A percentile compares a stretch with the other conserved stretches of the same genome.
These are phyloP conservation scores for Helicostylum pulchrum DNA, from an alignment of 192 early-diverging fungal genomes.

Conservation along the genomic window DNA sequence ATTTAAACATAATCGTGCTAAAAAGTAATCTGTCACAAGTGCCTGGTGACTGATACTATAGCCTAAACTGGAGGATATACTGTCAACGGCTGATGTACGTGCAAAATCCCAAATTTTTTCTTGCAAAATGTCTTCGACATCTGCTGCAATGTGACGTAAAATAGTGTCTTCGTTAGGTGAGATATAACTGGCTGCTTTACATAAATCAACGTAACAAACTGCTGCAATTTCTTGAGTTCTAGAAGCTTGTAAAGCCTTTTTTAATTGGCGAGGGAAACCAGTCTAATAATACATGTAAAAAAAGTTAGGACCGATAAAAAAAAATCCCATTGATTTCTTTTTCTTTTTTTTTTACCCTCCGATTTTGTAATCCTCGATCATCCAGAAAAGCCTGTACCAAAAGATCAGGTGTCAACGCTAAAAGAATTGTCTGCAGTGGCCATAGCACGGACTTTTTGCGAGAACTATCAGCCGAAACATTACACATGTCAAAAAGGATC, in stretches of 20 bases:
- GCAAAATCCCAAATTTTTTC: constrained; percentile 37
- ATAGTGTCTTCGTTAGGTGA: constrained; percentile 50
- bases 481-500: constrained; percentile 69
- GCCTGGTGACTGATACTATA: constrained; percentile 63
- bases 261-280: constrained; percentile 25
- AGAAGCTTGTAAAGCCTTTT: constrained; percentile 47
- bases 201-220: constrained; percentile 69
- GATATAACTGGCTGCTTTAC: constrained; percentile 66
- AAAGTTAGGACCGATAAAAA: not conserved
- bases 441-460: constrained; percentile 71
- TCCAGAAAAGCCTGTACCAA: constrained; percentile 57
- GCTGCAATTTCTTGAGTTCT: constrained; percentile 59
- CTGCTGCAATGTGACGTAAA: constrained; percentile 56
- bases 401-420: constrained; percentile 84
- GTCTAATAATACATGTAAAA: not conserved
- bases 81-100: not conserved
- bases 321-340: no score
- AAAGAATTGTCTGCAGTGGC: constrained; percentile 82
- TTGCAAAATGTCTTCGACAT: constrained; percentile 68
- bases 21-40: constrained; percentile 68
- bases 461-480: constrained; percentile 49
- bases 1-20: constrained; percentile 66
- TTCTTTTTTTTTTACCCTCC: constrained; percentile 11
- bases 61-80: constrained; percentile 21
- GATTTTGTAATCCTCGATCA: constrained; percentile 26